Evolutionary conservation across 345 rosid genomes (phyloP), one percentile per base, ranked within the genome.

Genomic region (Lepidium didymum): DNA sequence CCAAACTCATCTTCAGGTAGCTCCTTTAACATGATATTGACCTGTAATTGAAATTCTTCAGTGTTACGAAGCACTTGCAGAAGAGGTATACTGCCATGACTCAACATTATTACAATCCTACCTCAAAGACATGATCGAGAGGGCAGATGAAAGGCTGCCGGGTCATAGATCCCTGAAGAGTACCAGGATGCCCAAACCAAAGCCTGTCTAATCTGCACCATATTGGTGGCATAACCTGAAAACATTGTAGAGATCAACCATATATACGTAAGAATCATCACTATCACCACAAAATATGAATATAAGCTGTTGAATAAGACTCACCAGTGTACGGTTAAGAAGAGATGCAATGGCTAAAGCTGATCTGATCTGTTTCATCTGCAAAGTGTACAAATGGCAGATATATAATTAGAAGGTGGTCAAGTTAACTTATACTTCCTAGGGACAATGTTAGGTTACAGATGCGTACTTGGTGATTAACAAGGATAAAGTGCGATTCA

Each of bases 121-220:
- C 98, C 99, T 94, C 97, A 73, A 94, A 94, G 11, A 91, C 99
- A 51, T 94, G 99, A 76, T 94, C 99, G 73, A 94, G 77, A 75
- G 99, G 99, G 80, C 99, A 94, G 67, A 91, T 65, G 72, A 94
- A 94, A 71, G 99, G 99, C 70, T 87, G 99, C 50, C 86, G 84
- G 11, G 99, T 94, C 88, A 94, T 62, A 44, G 99, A 79, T 56
- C 97, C 99, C 55, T n/a, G 73, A 61, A 94, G 81, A 72, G 82
- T 84, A 65, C 99, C 99, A 14, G 99, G 97, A 84, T 94, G 99
- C 6, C 88, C 82, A 86, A 91, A 94, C 99, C 99, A 94, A 52
- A 94, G 79, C 78, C 97, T 86, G 76, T 94, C 99, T 84, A 94
- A 71, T 83, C 97, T 89, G 83, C 99, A 94, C 99, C 99, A 94